phyloP scores from a whole-genome alignment of 2,329 filamentous ascomycete species.

The Colletotrichum abscissum region DNA sequence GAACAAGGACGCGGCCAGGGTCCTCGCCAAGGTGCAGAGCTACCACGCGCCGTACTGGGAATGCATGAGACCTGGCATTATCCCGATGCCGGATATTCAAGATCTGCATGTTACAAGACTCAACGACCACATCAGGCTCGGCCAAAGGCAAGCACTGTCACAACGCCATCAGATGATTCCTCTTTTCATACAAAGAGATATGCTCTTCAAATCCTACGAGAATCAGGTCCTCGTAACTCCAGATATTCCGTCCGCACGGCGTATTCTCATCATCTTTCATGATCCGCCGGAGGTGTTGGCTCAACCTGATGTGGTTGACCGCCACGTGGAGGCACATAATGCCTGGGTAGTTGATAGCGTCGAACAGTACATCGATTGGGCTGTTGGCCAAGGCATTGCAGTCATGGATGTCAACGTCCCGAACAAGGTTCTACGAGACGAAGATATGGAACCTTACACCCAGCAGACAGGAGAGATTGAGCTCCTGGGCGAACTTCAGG shows the following conservation, averaged over 20 bases:
- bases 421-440: slow-evolving; percentile 74
- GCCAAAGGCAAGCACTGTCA: slow-evolving; percentile 78
- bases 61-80: slow-evolving; percentile 80
- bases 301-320: slow-evolving; percentile 75
- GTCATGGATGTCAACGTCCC: slow-evolving; percentile 95
- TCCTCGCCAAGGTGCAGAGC: slow-evolving; percentile 69
- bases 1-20: slow-evolving; percentile 66
- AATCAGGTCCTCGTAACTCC: slow-evolving; percentile 88
- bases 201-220: slow-evolving; percentile 81
- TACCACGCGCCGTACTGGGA: slow-evolving; percentile 83
- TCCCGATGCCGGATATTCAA: slow-evolving; percentile 64
- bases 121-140: slow-evolving; percentile 82
- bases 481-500: slow-evolving; percentile 71
- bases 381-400: slow-evolving; percentile 78
- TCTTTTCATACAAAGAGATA: slow-evolving; percentile 81
- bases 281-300: slow-evolving; percentile 83
- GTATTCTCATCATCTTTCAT: slow-evolving; percentile 87
- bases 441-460: slow-evolving; percentile 62
- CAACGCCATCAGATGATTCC: slow-evolving; percentile 82
- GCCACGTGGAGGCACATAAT: slow-evolving; percentile 83
- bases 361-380: slow-evolving; percentile 87
- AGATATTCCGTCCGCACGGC: slow-evolving; percentile 72
- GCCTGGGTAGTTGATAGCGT: slow-evolving; percentile 88
- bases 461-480: slow-evolving; percentile 57
- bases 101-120: slow-evolving; percentile 70